Evolutionary conservation across 805 yeast genomes (phyloP), one percentile per base, ranked within the genome.

Genomic region (Zygosaccharomyces siamensis): DNA sequence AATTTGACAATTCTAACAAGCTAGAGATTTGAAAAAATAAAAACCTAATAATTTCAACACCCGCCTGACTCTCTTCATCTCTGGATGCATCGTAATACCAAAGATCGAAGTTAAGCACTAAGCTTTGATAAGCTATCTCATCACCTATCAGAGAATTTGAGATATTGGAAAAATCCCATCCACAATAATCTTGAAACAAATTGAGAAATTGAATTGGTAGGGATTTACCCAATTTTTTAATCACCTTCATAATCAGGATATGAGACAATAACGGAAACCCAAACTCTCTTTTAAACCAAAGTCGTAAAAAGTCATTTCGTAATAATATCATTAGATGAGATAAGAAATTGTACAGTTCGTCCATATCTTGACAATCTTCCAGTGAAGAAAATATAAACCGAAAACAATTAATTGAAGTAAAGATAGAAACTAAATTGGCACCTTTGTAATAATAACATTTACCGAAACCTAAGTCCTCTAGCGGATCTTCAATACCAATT

Each of bases 31-130:
- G 92, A 51, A 75, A 76, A 3, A 84, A 62, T 4, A 85, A 63
- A 46, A 74, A 76, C 42, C 78, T 69, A 45, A 81, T 68, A 0
- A 81, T 71, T 35, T 78, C 81, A 2, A 67, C 56, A 16, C 62
- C 65, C 1, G 62, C 60, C 1, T 54, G 53, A 11, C 45, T 46
- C 1, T 54, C 50, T n/a, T 55, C 52, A 4, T 50, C 32, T 20
- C 39, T 46, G 6, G 43, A 18, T 1, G 51, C 43, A 7, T 11
- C 41, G 8, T 66, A 67, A 47, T 72, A 71, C 79, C 87, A 83
- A 18, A 79, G 68, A 47, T 80, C 84, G 52, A 84, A 74, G 52
- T 87, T 89, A 16, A 81, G 72, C 33, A 86, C 72, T 39, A 88
- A 61, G 1, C 72, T 65, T 31, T 78, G 73, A 59, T 84, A 89